phyloP scores from a whole-genome alignment of 768 basidiomycete genomes.

The Leccinum barrowsii region DNA sequence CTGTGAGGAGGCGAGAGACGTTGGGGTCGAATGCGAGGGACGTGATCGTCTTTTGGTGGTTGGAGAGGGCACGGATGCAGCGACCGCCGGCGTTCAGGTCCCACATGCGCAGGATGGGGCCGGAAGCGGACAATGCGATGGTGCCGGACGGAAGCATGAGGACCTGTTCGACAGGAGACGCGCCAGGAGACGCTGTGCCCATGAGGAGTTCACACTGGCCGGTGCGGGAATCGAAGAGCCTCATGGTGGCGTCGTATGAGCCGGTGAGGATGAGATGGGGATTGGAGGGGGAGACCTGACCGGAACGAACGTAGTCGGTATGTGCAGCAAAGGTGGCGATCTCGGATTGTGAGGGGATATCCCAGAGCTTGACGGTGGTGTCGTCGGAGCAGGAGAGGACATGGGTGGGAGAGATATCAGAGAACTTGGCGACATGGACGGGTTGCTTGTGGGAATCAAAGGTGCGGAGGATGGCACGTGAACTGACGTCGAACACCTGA shows the following conservation, averaged over 20 bases:
- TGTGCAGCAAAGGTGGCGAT: slow-evolving; percentile 80
- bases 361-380: slow-evolving; percentile 91
- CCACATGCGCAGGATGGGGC: slow-evolving; percentile 92
- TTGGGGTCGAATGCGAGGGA: slow-evolving; percentile 76
- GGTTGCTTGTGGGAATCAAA: slow-evolving; percentile 94
- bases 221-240: slow-evolving; percentile 83
- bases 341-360: slow-evolving; percentile 84
- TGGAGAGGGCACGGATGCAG: slow-evolving; percentile 87
- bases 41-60: slow-evolving; percentile 98
- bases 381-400: slow-evolving; percentile 96
- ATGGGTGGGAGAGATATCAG: slow-evolving; percentile 72
- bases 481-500: slow-evolving; percentile 90
- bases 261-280: slow-evolving; percentile 87
- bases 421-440: slow-evolving; percentile 93
- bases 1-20: slow-evolving; percentile 79
- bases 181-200: slow-evolving; percentile 38
- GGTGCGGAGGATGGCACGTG: slow-evolving; percentile 88
- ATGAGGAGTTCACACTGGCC: slow-evolving; percentile 83
- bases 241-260: slow-evolving; percentile 90
- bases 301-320: slow-evolving; percentile 94
- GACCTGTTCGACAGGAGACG: slow-evolving; percentile 83
- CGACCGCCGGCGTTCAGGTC: slow-evolving; percentile 89
- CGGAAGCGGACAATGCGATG: slow-evolving; percentile 79
- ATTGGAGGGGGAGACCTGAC: slow-evolving; percentile 78
- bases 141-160: slow-evolving; percentile 90